These are phyloP conservation scores for Polyporus arcularius DNA, from an alignment of 768 basidiomycete genomes.

Conservation along the genomic window DNA sequence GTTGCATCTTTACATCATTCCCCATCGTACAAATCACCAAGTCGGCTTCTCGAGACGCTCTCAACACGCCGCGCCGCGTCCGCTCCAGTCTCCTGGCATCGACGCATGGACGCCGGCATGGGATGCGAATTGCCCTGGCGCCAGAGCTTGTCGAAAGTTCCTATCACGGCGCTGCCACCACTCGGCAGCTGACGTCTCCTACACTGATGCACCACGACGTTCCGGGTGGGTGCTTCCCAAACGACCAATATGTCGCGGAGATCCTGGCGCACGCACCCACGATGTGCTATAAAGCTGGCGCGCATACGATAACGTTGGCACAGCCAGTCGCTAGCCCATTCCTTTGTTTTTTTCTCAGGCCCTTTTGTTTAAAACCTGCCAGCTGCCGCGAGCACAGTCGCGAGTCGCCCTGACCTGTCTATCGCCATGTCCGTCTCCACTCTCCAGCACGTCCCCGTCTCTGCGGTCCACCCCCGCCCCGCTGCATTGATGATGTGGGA, in stretches of 20 bases:
- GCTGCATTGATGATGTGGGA: constrained; percentile 23
- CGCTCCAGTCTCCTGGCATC: neutral
- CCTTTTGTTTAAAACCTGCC: neutral
- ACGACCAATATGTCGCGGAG: neutral
- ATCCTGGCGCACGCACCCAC: neutral
- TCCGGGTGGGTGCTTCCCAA: neutral
- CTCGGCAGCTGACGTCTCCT: neutral
- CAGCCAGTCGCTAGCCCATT: too few species aligned
- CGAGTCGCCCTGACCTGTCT: neutral
- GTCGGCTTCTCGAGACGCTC: neutral
- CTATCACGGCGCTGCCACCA: neutral
- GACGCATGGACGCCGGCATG: neutral
- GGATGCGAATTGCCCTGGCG: neutral
- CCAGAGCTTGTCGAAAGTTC: neutral
- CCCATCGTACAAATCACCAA: neutral
- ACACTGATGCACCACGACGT: neutral
- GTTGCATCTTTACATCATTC: neutral
- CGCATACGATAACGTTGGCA: neutral
- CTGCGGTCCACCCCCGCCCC: constrained; percentile 21
- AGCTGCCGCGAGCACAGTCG: neutral
- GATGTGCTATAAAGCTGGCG: neutral
- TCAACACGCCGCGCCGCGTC: neutral
- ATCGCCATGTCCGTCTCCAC: neutral
- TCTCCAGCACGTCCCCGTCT: constrained; percentile 19
- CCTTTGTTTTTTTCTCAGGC: neutral